phyloP scores from a whole-genome alignment of 129 eudicot genomes.

The Tagetes patula region DNA sequence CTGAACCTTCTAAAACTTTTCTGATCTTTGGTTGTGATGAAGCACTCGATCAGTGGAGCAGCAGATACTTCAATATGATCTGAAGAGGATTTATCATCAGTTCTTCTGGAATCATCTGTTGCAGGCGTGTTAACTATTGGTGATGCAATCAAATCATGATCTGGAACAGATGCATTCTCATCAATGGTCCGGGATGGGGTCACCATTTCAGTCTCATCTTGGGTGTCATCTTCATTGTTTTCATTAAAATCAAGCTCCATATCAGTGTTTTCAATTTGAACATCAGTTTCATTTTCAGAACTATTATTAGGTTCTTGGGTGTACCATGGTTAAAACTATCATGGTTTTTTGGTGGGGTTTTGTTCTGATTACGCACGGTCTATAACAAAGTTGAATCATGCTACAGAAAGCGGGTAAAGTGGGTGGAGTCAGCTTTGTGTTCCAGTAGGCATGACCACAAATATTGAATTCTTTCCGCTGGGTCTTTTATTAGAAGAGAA shows the following conservation, averaged over 20 bases:
- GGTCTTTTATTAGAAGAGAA: conserved; percentile 86
- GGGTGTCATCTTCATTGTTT: conserved; percentile 74
- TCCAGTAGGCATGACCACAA: conserved; percentile 86
- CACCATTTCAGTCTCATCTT: conserved; percentile 69
- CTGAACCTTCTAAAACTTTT: conserved; percentile 44
- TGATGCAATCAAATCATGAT: conserved; percentile 45
- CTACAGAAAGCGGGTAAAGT: conserved; percentile 70
- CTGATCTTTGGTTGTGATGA: conserved; percentile 66
- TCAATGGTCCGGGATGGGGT: conserved; percentile 38
- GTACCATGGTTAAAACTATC: conserved; percentile 56
- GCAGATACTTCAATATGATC: conserved; percentile 51
- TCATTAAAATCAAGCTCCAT: conserved; percentile 99
- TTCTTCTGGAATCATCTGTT: conserved; percentile 39
- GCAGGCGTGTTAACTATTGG: conserved; percentile 37
- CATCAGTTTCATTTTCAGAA: conserved; percentile 73
- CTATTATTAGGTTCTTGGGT: conserved; percentile 47
- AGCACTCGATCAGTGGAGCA: conserved; percentile 54
- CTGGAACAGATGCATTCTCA: conserved; percentile 46
- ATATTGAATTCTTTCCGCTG: conserved; percentile 89
- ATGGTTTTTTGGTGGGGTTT: conserved; percentile 58
- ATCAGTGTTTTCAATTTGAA: conserved; percentile 86
- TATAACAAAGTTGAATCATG: conserved; percentile 68
- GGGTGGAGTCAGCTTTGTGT: conserved; percentile 49
- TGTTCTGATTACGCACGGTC: conserved; percentile 61
- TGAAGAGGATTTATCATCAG: conserved; percentile 53